Evolutionary conservation across 805 yeast genomes (phyloP), one percentile per base, ranked within the genome.

Genomic region (Candida maltosa): DNA sequence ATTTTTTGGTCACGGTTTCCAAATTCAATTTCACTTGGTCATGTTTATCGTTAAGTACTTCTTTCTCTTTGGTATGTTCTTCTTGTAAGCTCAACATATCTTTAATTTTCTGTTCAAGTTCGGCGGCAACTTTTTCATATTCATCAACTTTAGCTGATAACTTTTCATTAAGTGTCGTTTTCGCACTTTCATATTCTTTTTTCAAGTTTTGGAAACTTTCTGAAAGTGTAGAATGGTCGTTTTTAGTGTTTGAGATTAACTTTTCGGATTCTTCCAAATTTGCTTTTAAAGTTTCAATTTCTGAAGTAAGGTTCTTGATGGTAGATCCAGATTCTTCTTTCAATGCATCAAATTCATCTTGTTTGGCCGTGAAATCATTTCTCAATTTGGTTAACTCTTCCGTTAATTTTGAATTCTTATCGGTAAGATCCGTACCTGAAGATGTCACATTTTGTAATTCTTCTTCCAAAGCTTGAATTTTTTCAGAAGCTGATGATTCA

Each of bases 401-500:
- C 2, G 75, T 75, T 12, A 76, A 50, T 1, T 62, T 53, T 44
- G 16, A 4, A 16, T 25, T 44, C 15, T 23, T 19, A 16, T 12
- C n/a, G 3, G 21, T 5, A 2, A 28, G 19, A 7, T 31, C 15
- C 6, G 29, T 20, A 15, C 28, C 17, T 25, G 10, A 7, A 9
- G 25, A 14, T 11, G 20, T 14, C 6, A 32, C 12, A 11, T 26
- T 26, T 2, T 24, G 26, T 7, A 40, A 10, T 25, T 35, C 28
- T n/a, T n/a, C 7, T 9, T 23, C 29, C 7, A 36, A 29, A 8
- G 21, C 11, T 11, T 24, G 32, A 7, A 37, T 22, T 18, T 24
- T 32, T 22, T 23, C 26, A 15, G 27, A 31, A 8, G 38, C 19
- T 14, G 21, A 29, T 7, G 37, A 11, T 19, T 37, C 33, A 12